A percentile compares a stretch with the other conserved stretches of the same genome.
Evolutionary conservation across 495 filamentous ascomycete species (phyloP).

Genomic region (Lasiosphaeris hirsuta): DNA sequence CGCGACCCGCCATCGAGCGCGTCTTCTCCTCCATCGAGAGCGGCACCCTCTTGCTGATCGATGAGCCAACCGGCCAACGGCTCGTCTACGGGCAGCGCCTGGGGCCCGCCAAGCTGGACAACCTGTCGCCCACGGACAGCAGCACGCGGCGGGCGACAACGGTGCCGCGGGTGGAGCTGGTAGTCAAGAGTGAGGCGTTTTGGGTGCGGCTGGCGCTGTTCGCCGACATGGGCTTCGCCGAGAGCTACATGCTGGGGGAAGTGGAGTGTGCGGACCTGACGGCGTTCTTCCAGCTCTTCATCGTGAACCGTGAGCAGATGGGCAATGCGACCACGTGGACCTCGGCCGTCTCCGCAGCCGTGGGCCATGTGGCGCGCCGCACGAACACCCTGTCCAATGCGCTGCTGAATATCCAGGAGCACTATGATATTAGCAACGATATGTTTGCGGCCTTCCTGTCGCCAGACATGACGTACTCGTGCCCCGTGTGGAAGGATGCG

Average conservation of each 20-base stretch:
- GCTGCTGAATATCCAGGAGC: conserved; percentile 62
- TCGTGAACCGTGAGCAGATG: conserved; percentile 56
- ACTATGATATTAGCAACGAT: conserved; percentile 72
- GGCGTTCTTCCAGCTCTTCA: conserved; percentile 66
- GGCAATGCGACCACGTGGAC: conserved; percentile 55
- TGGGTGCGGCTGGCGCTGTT: conserved; percentile 63
- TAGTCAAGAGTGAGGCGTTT: conserved; percentile 58
- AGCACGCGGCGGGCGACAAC: conserved; percentile 21
- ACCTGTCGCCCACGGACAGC: conserved; percentile 15
- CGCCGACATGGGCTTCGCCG: conserved; percentile 72
- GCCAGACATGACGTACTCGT: conserved; percentile 73
- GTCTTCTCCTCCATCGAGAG: conserved; percentile 39
- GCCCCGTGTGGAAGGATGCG: conserved; percentile 59
- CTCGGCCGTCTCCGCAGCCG: conserved; percentile 51
- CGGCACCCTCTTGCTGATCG: conserved; percentile 42
- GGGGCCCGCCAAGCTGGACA: conserved; percentile 15
- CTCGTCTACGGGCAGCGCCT: conserved; percentile 31
- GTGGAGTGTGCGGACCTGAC: conserved; percentile 60
- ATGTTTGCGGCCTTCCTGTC: conserved; percentile 73
- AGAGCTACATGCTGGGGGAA: conserved; percentile 69
- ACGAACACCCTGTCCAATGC: conserved; percentile 65
- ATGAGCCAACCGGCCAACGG: conserved; percentile 33
- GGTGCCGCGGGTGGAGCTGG: conserved; percentile 41
- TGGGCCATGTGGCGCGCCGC: conserved; percentile 51
- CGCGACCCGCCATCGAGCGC: conserved; percentile 37